Base-by-base conservation (phyloP, 2,329 filamentous ascomycete genomes). In the Orbilia javanica region DNA sequence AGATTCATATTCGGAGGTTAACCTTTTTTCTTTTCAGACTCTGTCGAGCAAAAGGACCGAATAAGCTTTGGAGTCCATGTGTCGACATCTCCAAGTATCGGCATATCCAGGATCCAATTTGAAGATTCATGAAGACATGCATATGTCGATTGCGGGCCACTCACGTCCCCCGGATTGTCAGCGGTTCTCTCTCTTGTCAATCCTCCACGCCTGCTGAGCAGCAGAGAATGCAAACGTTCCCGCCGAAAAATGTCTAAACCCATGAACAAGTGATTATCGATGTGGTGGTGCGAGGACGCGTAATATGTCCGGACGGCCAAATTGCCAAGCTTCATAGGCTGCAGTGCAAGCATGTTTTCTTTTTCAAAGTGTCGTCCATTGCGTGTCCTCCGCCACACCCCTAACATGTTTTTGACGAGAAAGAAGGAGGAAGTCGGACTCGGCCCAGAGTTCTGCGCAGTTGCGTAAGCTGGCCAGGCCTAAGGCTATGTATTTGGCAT, bases 331-430 rank as follows among this genome's bases (percentile, higher is more conserved):
- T 18, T 13, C 25, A 62, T 78, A 78, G 74, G 74, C 74, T 78
- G 74, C 74, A 78, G 74, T 68, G 52, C 25, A 57, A 48, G 42
- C 63, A 72, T 67, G 62, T 62, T 72, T 78, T 71, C 55, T 72
- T 78, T 78, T 72, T n/a, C n/a, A n/a, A n/a, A n/a, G n/a, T n/a
- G n/a, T n/a, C n/a, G 50, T n/a, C 11, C 42, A 77, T 78, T 78
- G 74, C 74, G 74, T 78, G 74, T 78, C 74, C 74, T 78, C 73
- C 74, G 74, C 74, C 74, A 78, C 74, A 78, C 62, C 69, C 25
- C 39, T 53, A 48, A 48, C n/a, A n/a, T n/a, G n/a, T n/a, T n/a
- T n/a, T n/a, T n/a, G n/a, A n/a, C 50, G 36, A 60, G 25, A 44
- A 60, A 73, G 60, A 52, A 68, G 64, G 42, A 60, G 50, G 39